phyloP scores from a whole-genome alignment of 345 rosid genomes.

The Carallia pectinifolia region DNA sequence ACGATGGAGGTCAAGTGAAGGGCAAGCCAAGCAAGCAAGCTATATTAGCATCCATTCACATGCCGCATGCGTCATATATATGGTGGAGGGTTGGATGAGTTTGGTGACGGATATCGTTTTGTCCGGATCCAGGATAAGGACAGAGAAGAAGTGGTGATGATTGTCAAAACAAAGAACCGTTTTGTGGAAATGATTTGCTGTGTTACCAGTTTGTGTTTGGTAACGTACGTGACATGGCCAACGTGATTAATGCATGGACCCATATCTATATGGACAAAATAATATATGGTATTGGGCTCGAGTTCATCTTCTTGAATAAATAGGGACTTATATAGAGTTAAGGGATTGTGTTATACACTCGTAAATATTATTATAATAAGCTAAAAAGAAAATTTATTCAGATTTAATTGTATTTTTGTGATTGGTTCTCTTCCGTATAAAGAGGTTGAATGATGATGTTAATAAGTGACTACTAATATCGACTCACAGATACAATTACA shows the following conservation, averaged over 20 bases:
- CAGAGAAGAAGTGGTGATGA: neutral
- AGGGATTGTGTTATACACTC: too few relatives aligned
- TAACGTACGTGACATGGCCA: neutral
- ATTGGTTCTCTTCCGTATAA: too few relatives aligned
- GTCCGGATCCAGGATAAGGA: constrained; percentile 20
- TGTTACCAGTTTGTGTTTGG: neutral
- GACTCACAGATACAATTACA: too few relatives aligned
- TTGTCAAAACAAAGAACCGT: neutral
- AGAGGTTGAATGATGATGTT: too few relatives aligned
- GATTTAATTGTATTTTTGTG: too few relatives aligned
- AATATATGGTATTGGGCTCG: too few relatives aligned
- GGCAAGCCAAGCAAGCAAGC: constrained; percentile 11
- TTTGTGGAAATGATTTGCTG: neutral
- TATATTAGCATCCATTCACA: neutral
- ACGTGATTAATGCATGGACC: neutral
- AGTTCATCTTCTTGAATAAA: too few relatives aligned
- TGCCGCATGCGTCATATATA: neutral
- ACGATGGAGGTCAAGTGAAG: constrained; percentile 23
- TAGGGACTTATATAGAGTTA: too few relatives aligned
- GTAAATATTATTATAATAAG: too few relatives aligned
- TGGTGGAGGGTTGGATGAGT: neutral
- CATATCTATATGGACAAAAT: too few relatives aligned
- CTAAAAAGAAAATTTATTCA: too few relatives aligned
- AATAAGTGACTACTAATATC: too few relatives aligned
- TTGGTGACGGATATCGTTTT: constrained; percentile 34